Conservation (phyloP, 768 basidiomycete genomes). For the Phaeotremella fagi region DNA sequence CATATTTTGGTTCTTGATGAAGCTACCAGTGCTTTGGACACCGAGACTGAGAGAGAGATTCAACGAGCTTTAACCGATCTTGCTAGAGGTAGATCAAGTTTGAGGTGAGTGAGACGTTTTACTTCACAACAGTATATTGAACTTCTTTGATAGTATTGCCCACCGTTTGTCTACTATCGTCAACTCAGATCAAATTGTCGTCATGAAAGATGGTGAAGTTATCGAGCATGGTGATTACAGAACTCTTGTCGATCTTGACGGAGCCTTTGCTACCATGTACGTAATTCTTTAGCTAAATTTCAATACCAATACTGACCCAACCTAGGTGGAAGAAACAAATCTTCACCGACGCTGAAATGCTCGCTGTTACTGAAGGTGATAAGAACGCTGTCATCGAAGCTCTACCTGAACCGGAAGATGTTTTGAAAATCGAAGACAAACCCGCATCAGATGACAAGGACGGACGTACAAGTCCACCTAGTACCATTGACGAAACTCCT, state of each 20-base stretch:
- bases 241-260: constrained; percentile 64
- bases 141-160: constrained; percentile 53
- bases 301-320: background rate
- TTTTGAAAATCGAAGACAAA: background rate
- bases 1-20: constrained; percentile 57
- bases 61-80: constrained; percentile 80
- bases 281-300: background rate
- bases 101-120: constrained; percentile 43
- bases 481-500: no score
- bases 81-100: background rate
- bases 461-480: no score
- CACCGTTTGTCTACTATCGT: constrained; percentile 63
- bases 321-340: constrained; percentile 86
- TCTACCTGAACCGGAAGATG: constrained; percentile 3
- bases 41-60: constrained; percentile 83
- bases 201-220: constrained; percentile 84
- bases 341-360: constrained; percentile 58
- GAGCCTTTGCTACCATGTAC: constrained; percentile 48
- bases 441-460: background rate
- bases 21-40: constrained; percentile 65
- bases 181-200: constrained; percentile 71
- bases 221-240: constrained; percentile 64
- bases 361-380: constrained; percentile 43
- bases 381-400: constrained; percentile 50
- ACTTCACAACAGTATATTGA: constrained; percentile 6